A percentile compares a stretch with the other conserved stretches of the same genome.
Evolutionary conservation across 495 filamentous ascomycete genomes (phyloP).

Genomic region (Thermochaetoides thermophila): DNA sequence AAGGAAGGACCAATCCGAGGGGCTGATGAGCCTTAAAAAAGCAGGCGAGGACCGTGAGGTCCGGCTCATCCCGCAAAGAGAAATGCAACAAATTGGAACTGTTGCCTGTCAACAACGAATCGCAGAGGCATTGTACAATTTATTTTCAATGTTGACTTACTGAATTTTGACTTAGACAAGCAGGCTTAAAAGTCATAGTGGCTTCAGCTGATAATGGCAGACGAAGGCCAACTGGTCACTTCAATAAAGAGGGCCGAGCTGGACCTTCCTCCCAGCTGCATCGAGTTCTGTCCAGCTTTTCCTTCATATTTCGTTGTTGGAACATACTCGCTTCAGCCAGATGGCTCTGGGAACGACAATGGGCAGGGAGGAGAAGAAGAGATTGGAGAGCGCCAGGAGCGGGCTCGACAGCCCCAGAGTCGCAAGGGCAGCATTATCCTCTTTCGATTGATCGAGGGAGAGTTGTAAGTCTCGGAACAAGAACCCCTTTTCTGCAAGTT

Average conservation of each 20-base stretch:
- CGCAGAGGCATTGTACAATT: too few species aligned
- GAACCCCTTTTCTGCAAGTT: background rate
- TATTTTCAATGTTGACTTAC: too few species aligned
- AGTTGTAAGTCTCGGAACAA: constrained; percentile 33
- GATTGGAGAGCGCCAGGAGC: constrained; percentile 19
- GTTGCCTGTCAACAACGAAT: too few species aligned
- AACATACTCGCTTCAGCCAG: constrained; percentile 60
- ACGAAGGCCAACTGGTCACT: constrained; percentile 7
- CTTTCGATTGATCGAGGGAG: constrained; percentile 36
- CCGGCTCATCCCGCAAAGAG: too few species aligned
- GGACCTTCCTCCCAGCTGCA: constrained; percentile 62
- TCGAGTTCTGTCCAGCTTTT: constrained; percentile 58
- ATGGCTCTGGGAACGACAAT: constrained; percentile 2
- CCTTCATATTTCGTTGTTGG: constrained; percentile 64
- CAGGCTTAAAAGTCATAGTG: too few species aligned
- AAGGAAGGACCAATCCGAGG: constrained; percentile 6
- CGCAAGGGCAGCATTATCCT: constrained; percentile 61
- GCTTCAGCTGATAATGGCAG: too few species aligned
- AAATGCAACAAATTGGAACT: too few species aligned
- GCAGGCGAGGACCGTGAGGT: too few species aligned
- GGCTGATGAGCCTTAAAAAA: too few species aligned
- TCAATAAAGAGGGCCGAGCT: constrained; percentile 30
- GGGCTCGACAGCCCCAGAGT: constrained; percentile 36
- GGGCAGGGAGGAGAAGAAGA: constrained; percentile 21
- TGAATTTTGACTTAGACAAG: too few species aligned